Percentiles rank a stretch among this genome's conserved stretches.
phyloP scores from a whole-genome alignment of 805 yeast species.

The Ogataea glucozyma region DNA sequence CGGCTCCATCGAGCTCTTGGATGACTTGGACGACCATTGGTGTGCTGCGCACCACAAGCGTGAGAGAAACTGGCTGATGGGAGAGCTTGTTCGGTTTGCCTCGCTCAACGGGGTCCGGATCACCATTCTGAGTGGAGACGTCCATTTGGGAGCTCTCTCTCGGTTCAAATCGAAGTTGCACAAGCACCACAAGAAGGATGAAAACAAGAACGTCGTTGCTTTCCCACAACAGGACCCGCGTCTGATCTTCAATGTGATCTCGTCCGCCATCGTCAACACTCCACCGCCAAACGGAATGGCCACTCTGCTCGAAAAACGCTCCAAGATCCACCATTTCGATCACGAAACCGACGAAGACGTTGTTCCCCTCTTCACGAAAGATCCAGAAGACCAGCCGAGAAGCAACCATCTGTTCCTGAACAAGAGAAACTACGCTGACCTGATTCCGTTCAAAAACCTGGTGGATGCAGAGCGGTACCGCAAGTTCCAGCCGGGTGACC shows the following conservation, averaged over 20 bases:
- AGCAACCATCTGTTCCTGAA: conserved; percentile 54
- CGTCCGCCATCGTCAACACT: conserved; percentile 88
- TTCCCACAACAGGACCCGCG: conserved; percentile 71
- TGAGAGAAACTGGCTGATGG: conserved; percentile 75
- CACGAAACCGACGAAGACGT: conserved; percentile 72
- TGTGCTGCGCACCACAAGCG: conserved; percentile 82
- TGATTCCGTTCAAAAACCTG: conserved; percentile 51
- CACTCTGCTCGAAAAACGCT: conserved; percentile 62
- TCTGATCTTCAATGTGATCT: conserved; percentile 77
- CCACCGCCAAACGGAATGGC: conserved; percentile 95
- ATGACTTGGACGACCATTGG: conserved; percentile 97
- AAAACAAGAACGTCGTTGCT: conserved; percentile 41
- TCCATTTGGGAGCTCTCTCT: conserved; percentile 85
- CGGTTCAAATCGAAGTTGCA: conserved; percentile 62
- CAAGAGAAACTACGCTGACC: conserved; percentile 71
- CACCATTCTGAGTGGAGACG: conserved; percentile 90
- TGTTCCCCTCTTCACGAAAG: conserved; percentile 65
- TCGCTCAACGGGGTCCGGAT: conserved; percentile 64
- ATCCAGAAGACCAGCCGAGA: conserved; percentile 54
- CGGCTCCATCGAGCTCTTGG: conserved; percentile 87
- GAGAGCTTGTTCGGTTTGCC: conserved; percentile 64
- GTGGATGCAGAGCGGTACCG: conserved; percentile 15
- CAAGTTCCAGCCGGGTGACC: conserved; percentile 23
- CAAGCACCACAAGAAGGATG: conserved; percentile 42
- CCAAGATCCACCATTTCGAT: conserved; percentile 68